phyloP scores from a whole-genome alignment of 192 early-diverging fungal genomes.

The Mortierella claussenii region DNA sequence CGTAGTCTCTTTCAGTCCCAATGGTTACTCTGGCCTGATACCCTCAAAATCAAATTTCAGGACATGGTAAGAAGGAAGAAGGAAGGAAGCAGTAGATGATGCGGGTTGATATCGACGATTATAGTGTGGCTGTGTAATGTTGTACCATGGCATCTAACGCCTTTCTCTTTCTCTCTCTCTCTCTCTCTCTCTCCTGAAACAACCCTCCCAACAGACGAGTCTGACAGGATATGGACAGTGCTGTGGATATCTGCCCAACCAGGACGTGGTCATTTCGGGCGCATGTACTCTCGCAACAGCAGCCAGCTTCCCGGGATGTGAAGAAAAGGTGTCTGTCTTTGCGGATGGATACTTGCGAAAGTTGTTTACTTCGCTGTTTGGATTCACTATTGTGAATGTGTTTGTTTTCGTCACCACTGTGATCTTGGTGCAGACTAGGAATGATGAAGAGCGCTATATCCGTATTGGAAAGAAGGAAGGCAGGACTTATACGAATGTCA shows the following conservation, averaged over 20 bases:
- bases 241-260: constrained; percentile 31
- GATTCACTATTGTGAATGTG: constrained; percentile 51
- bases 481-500: constrained; percentile 35
- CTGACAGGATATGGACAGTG: constrained; percentile 35
- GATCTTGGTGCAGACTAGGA: constrained; percentile 55
- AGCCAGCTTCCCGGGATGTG: constrained; percentile 22
- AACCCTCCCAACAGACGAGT: constrained; percentile 21
- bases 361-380: constrained; percentile 55
- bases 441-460: constrained; percentile 58
- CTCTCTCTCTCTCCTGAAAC: background rate
- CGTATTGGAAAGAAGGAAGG: constrained; percentile 48
- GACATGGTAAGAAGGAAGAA: constrained; percentile 54
- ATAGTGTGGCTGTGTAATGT: no score
- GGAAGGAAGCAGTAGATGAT: no score
- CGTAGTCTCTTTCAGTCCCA: constrained; percentile 23
- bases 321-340: constrained; percentile 25
- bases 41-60: constrained; percentile 38
- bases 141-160: background rate
- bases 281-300: constrained; percentile 12
- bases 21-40: constrained; percentile 22
- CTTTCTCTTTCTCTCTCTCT: background rate
- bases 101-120: no score
- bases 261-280: constrained; percentile 15
- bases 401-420: constrained; percentile 45
- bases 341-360: constrained; percentile 38